Evolutionary conservation across 495 filamentous ascomycete species (phyloP), one percentile per base, ranked within the genome.

Genomic region (Podospora pseudocomata): DNA sequence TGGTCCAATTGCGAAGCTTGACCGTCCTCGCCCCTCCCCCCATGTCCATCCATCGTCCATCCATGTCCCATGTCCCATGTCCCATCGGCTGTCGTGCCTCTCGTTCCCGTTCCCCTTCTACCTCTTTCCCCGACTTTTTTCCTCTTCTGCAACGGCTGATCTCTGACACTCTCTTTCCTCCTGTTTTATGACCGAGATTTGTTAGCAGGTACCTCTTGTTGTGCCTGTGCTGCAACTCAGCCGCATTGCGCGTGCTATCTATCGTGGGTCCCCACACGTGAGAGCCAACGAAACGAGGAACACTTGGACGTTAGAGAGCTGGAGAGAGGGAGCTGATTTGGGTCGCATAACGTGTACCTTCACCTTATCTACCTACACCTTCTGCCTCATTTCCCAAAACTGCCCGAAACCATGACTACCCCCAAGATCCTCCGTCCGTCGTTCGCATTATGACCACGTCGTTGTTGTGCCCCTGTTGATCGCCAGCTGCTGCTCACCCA

Each of bases 401-500:
- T 26, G 11, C 55, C 55, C 27, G 16, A 60, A 72, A 72, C 68
- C 63, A 74, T 75, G 74, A 68, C 69, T 74, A 67, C 56, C 54
- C 65, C 65, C 66, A 71, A 68, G 69, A 27, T 70, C 39, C 64
- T 44, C 44, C 56, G 34, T 64, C 69, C 66, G 44, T 64, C 67
- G 60, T 70, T 64, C 56, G 68, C 70, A 61, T 74, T 71, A 73
- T 77, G 75, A 75, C 70, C 68, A 59, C 66, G 71, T 57, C 32
- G 70, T 60, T 67, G 69, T 66, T 67, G 69, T 66, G 73, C 70
- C 64, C 66, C 65, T 72, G 54, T 64, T 76, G 70, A 74, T 70
- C 70, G 68, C 71, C 73, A 64, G 62, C 39, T 67, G 54, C 32
- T 32, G 58, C 18, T 4, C 30, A 5, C 30, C 30, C n/a, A n/a